Evolutionary conservation across 208 protist genomes (phyloP), one percentile per base, ranked within the genome.

Genomic region (Histomonas meleagridis): DNA sequence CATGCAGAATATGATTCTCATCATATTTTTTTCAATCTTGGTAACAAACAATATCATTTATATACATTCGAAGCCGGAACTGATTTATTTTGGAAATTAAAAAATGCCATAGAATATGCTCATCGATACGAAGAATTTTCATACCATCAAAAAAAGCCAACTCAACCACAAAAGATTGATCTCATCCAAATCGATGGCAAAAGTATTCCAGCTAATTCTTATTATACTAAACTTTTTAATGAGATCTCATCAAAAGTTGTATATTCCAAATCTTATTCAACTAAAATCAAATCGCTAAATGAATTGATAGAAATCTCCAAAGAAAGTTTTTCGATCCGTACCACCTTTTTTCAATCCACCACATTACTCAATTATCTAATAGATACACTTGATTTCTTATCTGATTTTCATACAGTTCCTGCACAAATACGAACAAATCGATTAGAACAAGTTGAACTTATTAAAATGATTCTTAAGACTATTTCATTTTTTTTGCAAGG

Each of bases 361-460:
- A 46, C 26, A 46, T 51, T 81, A 51, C 7, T 81, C 16, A 32
- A 16, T n/a, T 81, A 51, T 81, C 18, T 81, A 51, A 51, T 81
- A 10, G 70, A 81, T 28, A 81, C 70, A 51, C 51, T 81, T 32
- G 10, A 35, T 32, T 81, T 81, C 21, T 28, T 81, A 10, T 46
- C n/a, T 16, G 70, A 81, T 51, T 81, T 46, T 81, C 70, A 81
- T 51, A 46, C 70, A 51, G 70, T 81, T 51, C 70, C 70, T 32
- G 7, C 43, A 51, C 70, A 81, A 81, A 81, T 81, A 32, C 48
- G 7, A 51, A 81, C 40, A 18, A 81, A 51, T 23, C 1, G 70
- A 48, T 28, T 51, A n/a, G n/a, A 81, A 81, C 70, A 81, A 81
- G n/a, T 81, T 51, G n/a, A 81, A 51, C n/a, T 81, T 10, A 81